These are phyloP conservation scores for Phaseolus lunatus DNA, from an alignment of 306 rosid genomes.

Conservation along the genomic window DNA sequence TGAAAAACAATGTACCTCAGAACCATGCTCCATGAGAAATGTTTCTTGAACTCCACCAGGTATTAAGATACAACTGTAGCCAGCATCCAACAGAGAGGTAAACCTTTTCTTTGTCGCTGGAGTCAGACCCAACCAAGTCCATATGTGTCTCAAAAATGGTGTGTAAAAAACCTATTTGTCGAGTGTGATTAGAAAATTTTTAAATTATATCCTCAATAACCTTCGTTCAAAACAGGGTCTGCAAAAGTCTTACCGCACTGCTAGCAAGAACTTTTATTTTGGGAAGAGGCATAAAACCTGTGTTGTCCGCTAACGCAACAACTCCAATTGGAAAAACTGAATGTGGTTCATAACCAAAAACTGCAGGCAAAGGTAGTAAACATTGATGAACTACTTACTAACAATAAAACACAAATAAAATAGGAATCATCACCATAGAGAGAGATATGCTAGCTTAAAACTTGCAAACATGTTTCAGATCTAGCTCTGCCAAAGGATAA, in stretches of 20 bases:
- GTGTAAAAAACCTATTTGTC: slow-evolving; percentile 76
- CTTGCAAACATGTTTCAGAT: not conserved
- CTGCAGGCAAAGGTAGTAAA: slow-evolving; percentile 52
- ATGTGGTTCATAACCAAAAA: slow-evolving; percentile 94
- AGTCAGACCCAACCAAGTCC: slow-evolving; percentile 97
- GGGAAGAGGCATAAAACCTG: slow-evolving; percentile 92
- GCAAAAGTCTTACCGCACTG: slow-evolving; percentile 77
- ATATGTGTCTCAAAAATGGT: slow-evolving; percentile 91
- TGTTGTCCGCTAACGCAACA: slow-evolving; percentile 77
- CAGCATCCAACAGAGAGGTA: slow-evolving; percentile 64
- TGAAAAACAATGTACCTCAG: slow-evolving; percentile 63
- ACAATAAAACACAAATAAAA: slow-evolving; percentile 31
- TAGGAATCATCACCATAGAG: not conserved
- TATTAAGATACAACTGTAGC: slow-evolving; percentile 84
- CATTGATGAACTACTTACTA: slow-evolving; percentile 27
- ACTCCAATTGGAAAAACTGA: slow-evolving; percentile 93
- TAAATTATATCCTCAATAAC: slow-evolving; percentile 21
- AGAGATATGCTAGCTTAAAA: slow-evolving; percentile 8
- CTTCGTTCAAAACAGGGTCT: slow-evolving; percentile 32
- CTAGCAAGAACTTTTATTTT: slow-evolving; percentile 95
- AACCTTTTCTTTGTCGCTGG: slow-evolving; percentile 78
- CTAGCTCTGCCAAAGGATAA: slow-evolving; percentile 1
- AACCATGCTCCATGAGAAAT: slow-evolving; percentile 72
- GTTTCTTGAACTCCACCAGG: slow-evolving; percentile 99
- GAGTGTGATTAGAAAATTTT: slow-evolving; percentile 36